Conservation (phyloP, 2,329 filamentous ascomycete species). For the Aspergillus alliaceus region DNA sequence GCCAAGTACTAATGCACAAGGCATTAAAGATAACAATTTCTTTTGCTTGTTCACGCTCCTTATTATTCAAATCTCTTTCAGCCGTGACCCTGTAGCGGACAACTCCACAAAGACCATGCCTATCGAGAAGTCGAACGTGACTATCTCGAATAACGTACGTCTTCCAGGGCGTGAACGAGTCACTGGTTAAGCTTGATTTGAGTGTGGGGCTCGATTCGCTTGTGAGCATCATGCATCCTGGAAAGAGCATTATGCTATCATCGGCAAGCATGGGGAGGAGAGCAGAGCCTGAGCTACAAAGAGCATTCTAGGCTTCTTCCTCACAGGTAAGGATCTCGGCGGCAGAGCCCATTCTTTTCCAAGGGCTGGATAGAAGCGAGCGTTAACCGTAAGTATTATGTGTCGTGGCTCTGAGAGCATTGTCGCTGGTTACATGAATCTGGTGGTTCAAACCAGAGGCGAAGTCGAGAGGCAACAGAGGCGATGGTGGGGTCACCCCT, state of each 20-base stretch:
- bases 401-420: background rate
- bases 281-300: background rate
- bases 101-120: background rate
- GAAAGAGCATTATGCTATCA: background rate
- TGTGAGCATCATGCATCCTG: background rate
- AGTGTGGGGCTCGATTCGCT: background rate
- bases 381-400: background rate
- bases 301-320: background rate
- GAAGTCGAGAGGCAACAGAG: too few relatives aligned
- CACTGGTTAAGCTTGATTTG: background rate
- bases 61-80: background rate
- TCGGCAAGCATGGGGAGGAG: background rate
- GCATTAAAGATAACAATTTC: background rate
- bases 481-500: background rate
- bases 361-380: background rate
- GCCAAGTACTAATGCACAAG: background rate
- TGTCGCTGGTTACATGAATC: background rate
- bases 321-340: background rate
- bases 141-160: background rate
- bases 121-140: background rate
- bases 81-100: background rate
- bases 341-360: background rate
- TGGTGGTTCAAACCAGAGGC: background rate
- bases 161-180: background rate
- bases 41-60: background rate